Conservation (phyloP, 2,329 filamentous ascomycete species). For the Celoporthe dispersa region DNA sequence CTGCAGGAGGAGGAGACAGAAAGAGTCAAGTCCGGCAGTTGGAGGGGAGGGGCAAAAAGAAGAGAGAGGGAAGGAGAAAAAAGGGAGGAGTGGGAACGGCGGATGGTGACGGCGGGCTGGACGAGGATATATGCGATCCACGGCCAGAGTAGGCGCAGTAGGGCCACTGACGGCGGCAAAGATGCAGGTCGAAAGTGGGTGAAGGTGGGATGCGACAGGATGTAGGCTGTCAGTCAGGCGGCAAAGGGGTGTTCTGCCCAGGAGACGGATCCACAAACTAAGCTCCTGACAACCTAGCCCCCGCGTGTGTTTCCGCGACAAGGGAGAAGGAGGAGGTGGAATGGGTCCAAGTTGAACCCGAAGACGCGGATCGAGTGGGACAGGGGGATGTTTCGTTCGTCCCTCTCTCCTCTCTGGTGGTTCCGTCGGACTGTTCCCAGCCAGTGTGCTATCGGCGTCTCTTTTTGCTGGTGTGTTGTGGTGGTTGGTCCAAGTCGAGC, state of each 20-base stretch:
- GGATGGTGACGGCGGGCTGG: slow-evolving; percentile 35
- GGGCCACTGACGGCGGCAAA: slow-evolving; percentile 31
- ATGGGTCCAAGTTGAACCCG: slow-evolving; percentile 33
- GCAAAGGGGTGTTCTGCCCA: slow-evolving; percentile 21
- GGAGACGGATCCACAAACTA: slow-evolving; percentile 17
- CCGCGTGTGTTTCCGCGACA: slow-evolving; percentile 26
- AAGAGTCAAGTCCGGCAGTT: slow-evolving; percentile 41
- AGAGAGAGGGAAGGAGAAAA: neutral
- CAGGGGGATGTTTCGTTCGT: slow-evolving; percentile 30
- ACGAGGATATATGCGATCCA: slow-evolving; percentile 38
- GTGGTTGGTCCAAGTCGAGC: neutral
- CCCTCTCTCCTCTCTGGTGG: neutral
- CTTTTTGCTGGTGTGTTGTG: neutral
- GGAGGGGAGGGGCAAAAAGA: slow-evolving; percentile 38
- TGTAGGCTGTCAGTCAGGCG: slow-evolving; percentile 22
- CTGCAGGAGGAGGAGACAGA: slow-evolving; percentile 35
- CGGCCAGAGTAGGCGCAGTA: slow-evolving; percentile 28
- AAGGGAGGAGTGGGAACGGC: slow-evolving; percentile 17
- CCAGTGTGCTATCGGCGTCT: neutral
- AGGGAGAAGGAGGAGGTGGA: slow-evolving; percentile 30
- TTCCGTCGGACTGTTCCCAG: neutral
- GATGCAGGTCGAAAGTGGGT: slow-evolving; percentile 22
- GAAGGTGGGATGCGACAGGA: slow-evolving; percentile 22
- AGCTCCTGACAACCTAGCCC: slow-evolving; percentile 18
- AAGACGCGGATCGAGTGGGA: slow-evolving; percentile 33